Base-by-base conservation (phyloP, 768 basidiomycete genomes). In the Psilocybe tampanensis region DNA sequence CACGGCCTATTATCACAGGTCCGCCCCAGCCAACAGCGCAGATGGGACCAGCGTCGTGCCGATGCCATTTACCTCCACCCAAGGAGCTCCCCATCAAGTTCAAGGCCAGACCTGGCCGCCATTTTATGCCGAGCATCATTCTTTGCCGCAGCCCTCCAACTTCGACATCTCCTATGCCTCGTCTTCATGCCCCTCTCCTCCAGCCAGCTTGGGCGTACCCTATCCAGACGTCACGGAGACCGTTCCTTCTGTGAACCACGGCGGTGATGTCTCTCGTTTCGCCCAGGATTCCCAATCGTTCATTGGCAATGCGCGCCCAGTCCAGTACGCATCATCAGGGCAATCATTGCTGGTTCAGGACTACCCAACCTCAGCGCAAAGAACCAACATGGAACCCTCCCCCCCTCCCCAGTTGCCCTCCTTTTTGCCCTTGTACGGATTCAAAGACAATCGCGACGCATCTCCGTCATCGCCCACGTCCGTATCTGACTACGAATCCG, bases 301-400 rank as follows among this genome's bases (percentile, higher is more conserved):
- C 44, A 26, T 21, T 21, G 23, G 19, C 19, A 9, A 45, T 22
- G 19, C 44, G 44, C 44, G 44, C n/a, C 22, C 44, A 12, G 12
- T 45, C 13, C 22, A 45, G 7, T 63, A 63, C 47, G 55, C 54
- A 29, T 11, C 58, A 2, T 47, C 52, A 23, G 13, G 33, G n/a
- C 24, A 43, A 44, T 45, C 58, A 15, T 54, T 34, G 8, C 45
- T 59, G 43, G 44, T 24, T 12, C 29, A 54, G 36, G 65, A 63
- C 22, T 67, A 64, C 51, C 66, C 66, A 22, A 62, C 65, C 22
- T 62, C 61, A 2, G 60, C 68, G 3, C 66, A 68, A 51, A 65
- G 54, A 15, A 45, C 52, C 6, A 12, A 45, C 42, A 19, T 49
- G 58, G 58, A 50, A 33, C 49, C 53, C 44, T 54, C 47, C 33